phyloP scores from a whole-genome alignment of 208 protist species.

The Crithidia thermophila region DNA sequence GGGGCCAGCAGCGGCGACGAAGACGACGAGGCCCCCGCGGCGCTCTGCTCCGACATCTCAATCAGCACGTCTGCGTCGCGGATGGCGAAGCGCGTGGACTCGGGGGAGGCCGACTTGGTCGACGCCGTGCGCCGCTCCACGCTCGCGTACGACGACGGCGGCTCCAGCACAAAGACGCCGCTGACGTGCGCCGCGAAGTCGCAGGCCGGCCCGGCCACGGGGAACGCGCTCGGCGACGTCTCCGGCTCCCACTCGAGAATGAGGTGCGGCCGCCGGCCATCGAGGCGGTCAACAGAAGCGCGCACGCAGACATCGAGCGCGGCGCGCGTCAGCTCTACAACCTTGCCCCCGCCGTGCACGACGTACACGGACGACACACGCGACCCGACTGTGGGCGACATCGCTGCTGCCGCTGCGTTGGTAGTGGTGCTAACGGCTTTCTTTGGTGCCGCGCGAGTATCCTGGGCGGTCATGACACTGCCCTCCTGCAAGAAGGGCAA shows the following conservation, averaged over 20 bases:
- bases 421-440: neutral
- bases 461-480: neutral
- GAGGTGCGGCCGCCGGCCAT: constrained; percentile 65
- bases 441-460: neutral
- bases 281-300: constrained; percentile 41
- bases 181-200: constrained; percentile 54
- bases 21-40: neutral
- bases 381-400: constrained; percentile 12
- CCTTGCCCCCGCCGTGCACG: constrained; percentile 62
- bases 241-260: constrained; percentile 60
- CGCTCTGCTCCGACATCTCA: constrained; percentile 4
- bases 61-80: constrained; percentile 28
- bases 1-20: constrained; percentile 21
- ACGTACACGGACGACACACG: constrained; percentile 52
- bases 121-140: constrained; percentile 38
- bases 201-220: constrained; percentile 61
- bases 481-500: constrained; percentile 15
- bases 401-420: neutral
- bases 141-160: constrained; percentile 35
- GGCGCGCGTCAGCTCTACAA: constrained; percentile 55
- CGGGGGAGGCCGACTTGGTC: constrained; percentile 10
- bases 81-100: constrained; percentile 16
- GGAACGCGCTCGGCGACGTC: constrained; percentile 49
- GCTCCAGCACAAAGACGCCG: constrained; percentile 39
- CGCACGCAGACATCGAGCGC: constrained; percentile 64